Base-by-base conservation (phyloP, 768 basidiomycete genomes). In the Termitomyces bulborhizus region DNA sequence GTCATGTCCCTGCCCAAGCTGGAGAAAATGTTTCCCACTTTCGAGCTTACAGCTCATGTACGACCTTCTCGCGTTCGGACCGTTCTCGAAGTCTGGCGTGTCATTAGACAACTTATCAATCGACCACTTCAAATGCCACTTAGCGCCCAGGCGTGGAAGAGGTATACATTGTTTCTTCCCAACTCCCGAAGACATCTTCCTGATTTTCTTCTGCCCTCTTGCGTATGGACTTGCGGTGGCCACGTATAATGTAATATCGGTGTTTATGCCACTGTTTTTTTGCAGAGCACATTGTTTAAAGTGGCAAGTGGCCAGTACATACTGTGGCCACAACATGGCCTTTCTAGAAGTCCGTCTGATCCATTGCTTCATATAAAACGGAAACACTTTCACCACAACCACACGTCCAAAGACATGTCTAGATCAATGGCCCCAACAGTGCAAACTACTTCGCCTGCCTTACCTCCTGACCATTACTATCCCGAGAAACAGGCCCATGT, bases 1-100 rank as follows among this genome's bases (percentile, higher is more conserved):
- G 95, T 90, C 4, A 18, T 46, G n/a, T 18, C 44, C 39, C 13
- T 43, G 39, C 42, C 49, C 41, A 2, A 21, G 21, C 21, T 21
- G 21, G 21, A 21, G 21, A 21, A 21, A 21, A 21, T 21, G 21
- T 21, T 21, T 21, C 21, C 21, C 21, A 21, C 15, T n/a, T n/a
- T n/a, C n/a, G n/a, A n/a, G n/a, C n/a, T n/a, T n/a, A 32, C 8
- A 34, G 13, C 1, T 34, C 34, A 34, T 13, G 34, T 12, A 37
- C 4, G 36, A 16, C 1, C 15, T 16, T 37, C 5, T 16, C 6
- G 36, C 15, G 15, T 37, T 37, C 36, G 6, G 15, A 37, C 6
- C 36, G 16, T 37, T 16, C 1, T 37, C 9, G 4, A 36, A 36
- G 4, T 11, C 21, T 21, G 32, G 9, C 32, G 3, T 34, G 12